Evolutionary conservation across 257 asterid species (phyloP), one percentile per base, ranked within the genome.

Genomic region (Nicotiana knightiana): DNA sequence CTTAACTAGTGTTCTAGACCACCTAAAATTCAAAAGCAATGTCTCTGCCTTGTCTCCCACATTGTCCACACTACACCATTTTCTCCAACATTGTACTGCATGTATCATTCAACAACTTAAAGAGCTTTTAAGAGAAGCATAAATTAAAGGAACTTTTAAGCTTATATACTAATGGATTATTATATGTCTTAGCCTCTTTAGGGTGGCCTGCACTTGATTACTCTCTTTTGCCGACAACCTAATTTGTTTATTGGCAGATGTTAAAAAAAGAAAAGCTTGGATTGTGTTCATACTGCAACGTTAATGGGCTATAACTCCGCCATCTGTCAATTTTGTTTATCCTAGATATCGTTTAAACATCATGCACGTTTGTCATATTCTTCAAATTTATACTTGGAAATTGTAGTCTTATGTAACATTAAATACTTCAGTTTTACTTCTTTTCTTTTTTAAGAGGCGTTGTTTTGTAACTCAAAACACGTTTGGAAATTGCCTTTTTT

Each of bases 11-110:
- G 1, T 43, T 43, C 12, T 85, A 82, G 79, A 59, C 59, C 81
- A 28, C 63, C 66, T 83, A 57, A 86, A 43, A 83, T 84, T 84
- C 71, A 77, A 89, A 77, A 89, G 87, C 83, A 64, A 77, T 90
- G 93, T 90, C 84, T 85, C 92, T 89, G 87, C 90, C 82, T 81
- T 87, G 94, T 88, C 91, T 80, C 90, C 94, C 92, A 77, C 89
- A 85, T 39, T 83, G 64, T 66, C 79, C 77, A 66, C 63, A 66
- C 16, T 43, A 12, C 16, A 9, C 6, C 37, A 3, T 2, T 16
- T 51, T 16, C 35, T 76, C 55, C 48, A 58, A 35, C 86, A 67
- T 79, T 76, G 6, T 26, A 80, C 83, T 80, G 58, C 76, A 15
- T 48, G 13, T 53, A 35, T 21, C 65, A 51, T 35, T n/a, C 63